Base-by-base conservation (phyloP, 2,329 filamentous ascomycete species). In the Aspergillus jensenii region DNA sequence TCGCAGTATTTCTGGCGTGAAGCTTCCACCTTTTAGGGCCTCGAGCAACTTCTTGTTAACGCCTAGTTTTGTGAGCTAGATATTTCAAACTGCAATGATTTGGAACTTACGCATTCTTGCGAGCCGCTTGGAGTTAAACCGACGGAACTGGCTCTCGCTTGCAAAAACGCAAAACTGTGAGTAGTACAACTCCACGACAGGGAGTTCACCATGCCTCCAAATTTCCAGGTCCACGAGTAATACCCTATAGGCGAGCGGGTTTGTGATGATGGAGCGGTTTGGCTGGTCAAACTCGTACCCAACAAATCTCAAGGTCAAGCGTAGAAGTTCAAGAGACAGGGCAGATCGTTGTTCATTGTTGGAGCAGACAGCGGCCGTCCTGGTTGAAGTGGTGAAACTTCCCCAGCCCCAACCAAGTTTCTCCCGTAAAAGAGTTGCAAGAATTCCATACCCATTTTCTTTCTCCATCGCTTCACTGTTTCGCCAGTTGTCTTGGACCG, bases 391-490 rank as follows among this genome's bases (percentile, higher is more conserved):
- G 11, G 60, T 55, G 23, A 63, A 63, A 25, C 62, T 65, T 15
- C 65, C 65, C 17, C 66, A 57, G 2, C 68, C 62, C 58, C 73
- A 70, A 21, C 74, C 77, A 49, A 96, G 80, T 72, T 96, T 97
- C 55, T 90, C 90, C 55, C 91, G 87, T 23, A 99, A 77, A 17
- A 98, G 82, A 74, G 92, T 87, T 41, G 90, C 90, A 51, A 99
- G 78, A 37, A 98, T 90, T 25, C 90, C 89, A 71, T 97, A 99
- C 0, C 93, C 96, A 65, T 96, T 95, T 59, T 96, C 92, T 67
- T 90, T 88, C 74, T 99, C 95, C 90, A 99, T 97, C 25, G 95
- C 93, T 72, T 99, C 96, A 65, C 95, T 98, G 65, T 98, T 98
- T 62, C 95, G 86, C 95, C 96, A 99, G 71, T 90, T 98, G 62